Evolutionary conservation across 805 yeast genomes (phyloP).

Genomic region (Candida tallmaniae): DNA sequence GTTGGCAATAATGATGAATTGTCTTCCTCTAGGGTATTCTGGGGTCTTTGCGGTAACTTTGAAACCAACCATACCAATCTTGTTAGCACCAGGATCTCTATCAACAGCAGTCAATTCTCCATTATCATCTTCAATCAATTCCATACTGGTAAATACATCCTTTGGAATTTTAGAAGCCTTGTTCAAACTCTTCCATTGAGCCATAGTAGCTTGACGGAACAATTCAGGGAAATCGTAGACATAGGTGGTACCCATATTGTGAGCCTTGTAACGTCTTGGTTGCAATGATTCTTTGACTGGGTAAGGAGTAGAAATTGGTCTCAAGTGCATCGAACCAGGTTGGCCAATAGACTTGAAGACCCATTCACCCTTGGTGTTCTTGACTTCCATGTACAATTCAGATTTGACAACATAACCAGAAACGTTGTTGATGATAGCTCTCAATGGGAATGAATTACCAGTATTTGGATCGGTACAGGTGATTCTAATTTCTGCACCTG

Average conservation of each 20-base stretch:
- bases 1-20: conserved; percentile 87
- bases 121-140: conserved; percentile 78
- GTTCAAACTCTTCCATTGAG: conserved; percentile 76
- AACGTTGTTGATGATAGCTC: conserved; percentile 95
- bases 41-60: conserved; percentile 87
- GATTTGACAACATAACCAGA: conserved; percentile 96
- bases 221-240: conserved; percentile 98
- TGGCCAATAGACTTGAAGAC: conserved; percentile 91
- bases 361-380: conserved; percentile 92
- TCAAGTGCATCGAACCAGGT: conserved; percentile 96
- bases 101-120: conserved; percentile 80
- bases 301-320: conserved; percentile 93
- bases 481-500: conserved; percentile 96
- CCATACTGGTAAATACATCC: conserved; percentile 73
- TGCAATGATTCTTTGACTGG: conserved; percentile 97
- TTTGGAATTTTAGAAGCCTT: conserved; percentile 58
- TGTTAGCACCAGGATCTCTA: conserved; percentile 95
- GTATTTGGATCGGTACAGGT: conserved; percentile 86
- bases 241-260: conserved; percentile 95
- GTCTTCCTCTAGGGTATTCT: conserved; percentile 95
- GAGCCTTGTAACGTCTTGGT: conserved; percentile 98
- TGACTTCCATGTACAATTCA: conserved; percentile 91
- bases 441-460: conserved; percentile 88
- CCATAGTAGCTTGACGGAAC: conserved; percentile 85
- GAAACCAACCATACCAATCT: conserved; percentile 98